Evolutionary conservation across 2,329 filamentous ascomycete genomes (phyloP), one percentile per base, ranked within the genome.

Genomic region (Ceratocystis diversiconidia): DNA sequence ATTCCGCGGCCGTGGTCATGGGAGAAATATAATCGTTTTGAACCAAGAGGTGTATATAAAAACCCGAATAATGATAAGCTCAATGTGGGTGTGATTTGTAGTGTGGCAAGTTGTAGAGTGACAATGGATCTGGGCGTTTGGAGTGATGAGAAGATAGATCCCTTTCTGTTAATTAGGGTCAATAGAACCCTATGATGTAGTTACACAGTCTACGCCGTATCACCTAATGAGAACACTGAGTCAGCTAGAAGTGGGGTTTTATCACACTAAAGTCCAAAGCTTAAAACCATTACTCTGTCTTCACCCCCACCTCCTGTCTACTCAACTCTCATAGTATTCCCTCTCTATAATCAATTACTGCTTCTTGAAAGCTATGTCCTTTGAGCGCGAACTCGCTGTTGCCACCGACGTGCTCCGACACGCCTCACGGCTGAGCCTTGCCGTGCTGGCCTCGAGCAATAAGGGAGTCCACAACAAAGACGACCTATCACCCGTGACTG

Each of bases 1-100:
- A 92, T 44, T 81, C 81, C 75, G 96, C 92, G 74, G 92, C 96
- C 17, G 89, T 79, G 17, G 90, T 89, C 0, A 92, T 91, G 63
- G 88, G 85, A 63, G 36, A 41, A 41, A 41, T 41, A 1, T 15
- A 1, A 5, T 15, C 12, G 3, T 4, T 41, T 41, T 41, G 36
- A 41, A 5, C 3, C 30, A 32, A 32, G 30, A 32, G 30, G 30
- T 32, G 30, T 41, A 12, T 41, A 41, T 41, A 5, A 15, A 15
- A 12, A 15, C 1, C 36, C 10, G 36, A 41, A 5, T 36, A 12
- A 41, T 41, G 3, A 12, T 12, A 41, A 41, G 36, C 36, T 4
- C 36, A 12, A 41, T 41, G 36, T 41, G 36, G 12, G 12, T 5
- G 36, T 41, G 36, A 15, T 12, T 41, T 41, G 10, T 59, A 30